Evolutionary conservation across 345 rosid genomes (phyloP).

Genomic region (Boechera stricta): DNA sequence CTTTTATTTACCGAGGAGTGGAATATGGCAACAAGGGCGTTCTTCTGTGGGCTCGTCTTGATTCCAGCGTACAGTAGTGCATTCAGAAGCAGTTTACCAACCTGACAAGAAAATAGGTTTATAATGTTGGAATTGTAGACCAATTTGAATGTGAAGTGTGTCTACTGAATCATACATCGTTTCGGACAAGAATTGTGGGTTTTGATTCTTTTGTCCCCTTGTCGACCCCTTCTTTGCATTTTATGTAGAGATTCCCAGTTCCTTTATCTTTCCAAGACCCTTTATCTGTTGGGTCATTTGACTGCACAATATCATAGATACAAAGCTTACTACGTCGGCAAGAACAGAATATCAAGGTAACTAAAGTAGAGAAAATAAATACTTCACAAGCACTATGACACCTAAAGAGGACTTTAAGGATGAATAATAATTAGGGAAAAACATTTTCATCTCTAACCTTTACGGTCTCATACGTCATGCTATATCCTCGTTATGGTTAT

Average conservation of each 20-base stretch:
- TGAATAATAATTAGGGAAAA: not conserved
- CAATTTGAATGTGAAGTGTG: constrained; percentile 15
- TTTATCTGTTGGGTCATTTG: constrained; percentile 78
- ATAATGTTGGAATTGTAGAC: constrained; percentile 12
- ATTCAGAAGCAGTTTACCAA: constrained; percentile 83
- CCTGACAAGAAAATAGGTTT: constrained; percentile 51
- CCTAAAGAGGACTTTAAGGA: constrained; percentile 1
- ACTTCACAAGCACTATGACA: constrained; percentile 7
- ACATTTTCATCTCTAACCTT: not conserved
- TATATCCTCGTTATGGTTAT: not conserved
- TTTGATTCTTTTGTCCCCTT: constrained; percentile 91
- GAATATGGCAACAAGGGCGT: constrained; percentile 86
- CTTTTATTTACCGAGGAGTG: constrained; percentile 73
- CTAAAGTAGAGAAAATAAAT: not conserved
- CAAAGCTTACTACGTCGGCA: constrained; percentile 20
- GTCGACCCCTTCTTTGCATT: constrained; percentile 81
- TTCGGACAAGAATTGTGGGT: constrained; percentile 81
- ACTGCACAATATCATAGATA: constrained; percentile 48
- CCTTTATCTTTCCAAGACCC: constrained; percentile 97
- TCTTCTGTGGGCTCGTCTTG: constrained; percentile 77
- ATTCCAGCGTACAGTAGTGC: constrained; percentile 89
- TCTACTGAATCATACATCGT: constrained; percentile 64
- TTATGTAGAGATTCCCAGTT: constrained; percentile 84
- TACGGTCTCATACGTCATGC: not conserved
- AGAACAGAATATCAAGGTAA: constrained; percentile 16